A percentile compares a stretch with the other conserved stretches of the same genome.
These are phyloP conservation scores for Rhodosorus marinus DNA, from an alignment of 23 red algal species.

Conservation along the genomic window DNA sequence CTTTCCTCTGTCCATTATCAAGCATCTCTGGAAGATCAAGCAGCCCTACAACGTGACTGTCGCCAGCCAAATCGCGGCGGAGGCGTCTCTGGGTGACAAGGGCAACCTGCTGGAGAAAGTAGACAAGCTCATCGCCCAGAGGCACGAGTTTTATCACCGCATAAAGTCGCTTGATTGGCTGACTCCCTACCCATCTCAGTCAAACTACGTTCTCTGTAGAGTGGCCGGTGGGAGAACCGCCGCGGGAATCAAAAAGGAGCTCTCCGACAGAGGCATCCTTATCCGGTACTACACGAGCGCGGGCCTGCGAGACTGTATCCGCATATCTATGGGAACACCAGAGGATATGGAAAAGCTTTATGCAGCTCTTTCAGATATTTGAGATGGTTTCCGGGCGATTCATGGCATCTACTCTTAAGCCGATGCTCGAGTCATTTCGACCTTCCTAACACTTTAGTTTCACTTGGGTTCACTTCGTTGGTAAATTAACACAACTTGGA, in stretches of 20 bases:
- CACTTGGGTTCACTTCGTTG: no score
- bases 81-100: conserved; percentile 32
- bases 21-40: conserved; percentile 98
- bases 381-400: no score
- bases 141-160: conserved; percentile 42
- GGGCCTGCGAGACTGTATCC: conserved; percentile 64
- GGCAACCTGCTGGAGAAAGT: conserved; percentile 50
- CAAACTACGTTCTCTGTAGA: conserved; percentile 88
- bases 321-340: conserved; percentile 86
- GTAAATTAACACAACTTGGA: no score
- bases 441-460: no score
- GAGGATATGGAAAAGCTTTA: conserved; percentile 75
- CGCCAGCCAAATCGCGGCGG: conserved; percentile 61
- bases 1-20: conserved; percentile 53
- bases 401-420: no score
- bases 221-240: conserved; percentile 31
- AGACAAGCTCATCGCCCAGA: conserved; percentile 29
- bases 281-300: conserved; percentile 77
- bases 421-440: no score
- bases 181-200: conserved; percentile 49
- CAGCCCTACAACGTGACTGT: conserved; percentile 96
- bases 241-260: conserved; percentile 19
- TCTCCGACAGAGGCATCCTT: conserved; percentile 60
- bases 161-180: conserved; percentile 22
- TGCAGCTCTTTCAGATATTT: conserved; percentile 33